Base-by-base conservation (phyloP, 352 stramenopile genomes). In the Pythium pyrilobum region DNA sequence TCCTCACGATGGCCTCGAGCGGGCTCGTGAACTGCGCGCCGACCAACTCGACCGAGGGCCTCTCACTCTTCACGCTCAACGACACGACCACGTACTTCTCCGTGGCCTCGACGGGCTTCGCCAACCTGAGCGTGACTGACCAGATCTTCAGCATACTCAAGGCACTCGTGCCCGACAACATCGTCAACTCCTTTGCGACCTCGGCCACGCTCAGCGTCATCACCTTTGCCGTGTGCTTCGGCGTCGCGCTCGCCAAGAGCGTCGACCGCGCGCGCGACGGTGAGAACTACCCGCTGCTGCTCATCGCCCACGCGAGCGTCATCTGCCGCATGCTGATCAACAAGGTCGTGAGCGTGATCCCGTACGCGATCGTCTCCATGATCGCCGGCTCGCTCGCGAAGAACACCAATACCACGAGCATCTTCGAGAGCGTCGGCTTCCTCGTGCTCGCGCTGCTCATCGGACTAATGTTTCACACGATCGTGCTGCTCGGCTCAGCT, bases 251-350 rank as follows among this genome's bases (percentile, higher is more conserved):
- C 24, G 63, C 73, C 48, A 82, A 85, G 54, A 86, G 74, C 45
- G 69, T 80, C 21, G 69, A 88, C 57, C 66, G 67, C 34, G 58
- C 66, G 16, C 38, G 56, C 18, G 69, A 77, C 11, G 59, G 74
- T 25, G 68, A 87, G 38, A 85, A 83, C 51, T 87, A 82, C 42
- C 58, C 71, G 27, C 53, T 92, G 10, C 65, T 92, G 38, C 53
- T 89, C 29, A 74, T 92, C 37, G 59, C 36, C 5, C 77, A 92
- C 32, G 64, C 68, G 11, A 88, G 85, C 53, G 74, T 83, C 36
- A 73, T 86, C 31, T 76, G 86, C 41, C 69, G 77, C 21, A 65
- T 88, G 59, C 66, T 92, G 18, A 68, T 90, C 52, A 88, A 86
- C 57, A 72, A 73, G 25, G 71, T 90, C 25, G 60, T 90, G 11